phyloP scores from a whole-genome alignment of 1,284 basidiomycete genomes.

The Pulchroboletus neoregius region DNA sequence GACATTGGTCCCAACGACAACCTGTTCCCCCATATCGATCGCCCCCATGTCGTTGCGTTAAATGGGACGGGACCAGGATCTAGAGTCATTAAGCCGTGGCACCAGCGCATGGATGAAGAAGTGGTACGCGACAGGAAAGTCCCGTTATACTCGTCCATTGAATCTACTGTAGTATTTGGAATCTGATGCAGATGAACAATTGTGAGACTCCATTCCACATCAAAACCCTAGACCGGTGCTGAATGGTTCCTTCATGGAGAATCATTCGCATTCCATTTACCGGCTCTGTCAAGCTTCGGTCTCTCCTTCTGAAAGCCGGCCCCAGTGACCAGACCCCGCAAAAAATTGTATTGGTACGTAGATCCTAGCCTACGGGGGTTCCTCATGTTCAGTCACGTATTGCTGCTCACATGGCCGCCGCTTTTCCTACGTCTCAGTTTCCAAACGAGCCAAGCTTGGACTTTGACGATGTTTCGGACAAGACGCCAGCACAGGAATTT shows the following conservation, averaged over 20 bases:
- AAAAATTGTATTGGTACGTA: conserved; percentile 59
- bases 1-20: conserved; percentile 64
- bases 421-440: conserved; percentile 38
- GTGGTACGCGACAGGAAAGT: conserved; percentile 41
- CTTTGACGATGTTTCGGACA: conserved; percentile 65
- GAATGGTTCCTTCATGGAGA: conserved; percentile 36
- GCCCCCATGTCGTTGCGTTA: conserved; percentile 65
- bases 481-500: conserved; percentile 64
- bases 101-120: conserved; percentile 59
- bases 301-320: conserved; percentile 71
- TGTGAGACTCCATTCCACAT: conserved; percentile 43
- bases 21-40: conserved; percentile 65
- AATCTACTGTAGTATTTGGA: conserved; percentile 54
- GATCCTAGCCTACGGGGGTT: neutral
- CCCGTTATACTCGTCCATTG: conserved; percentile 1
- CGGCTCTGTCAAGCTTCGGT: conserved; percentile 70
- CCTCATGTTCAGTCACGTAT: neutral
- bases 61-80: conserved; percentile 53
- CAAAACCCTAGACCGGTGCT: conserved; percentile 4
- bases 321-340: conserved; percentile 67
- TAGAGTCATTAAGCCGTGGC: conserved; percentile 73
- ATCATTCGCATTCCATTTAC: conserved; percentile 80
- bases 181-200: conserved; percentile 80
- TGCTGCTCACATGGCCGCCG: neutral
- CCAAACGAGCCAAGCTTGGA: conserved; percentile 69